Evolutionary conservation across 2,329 filamentous ascomycete genomes (phyloP).

Genomic region (Aspergillus fischeri): DNA sequence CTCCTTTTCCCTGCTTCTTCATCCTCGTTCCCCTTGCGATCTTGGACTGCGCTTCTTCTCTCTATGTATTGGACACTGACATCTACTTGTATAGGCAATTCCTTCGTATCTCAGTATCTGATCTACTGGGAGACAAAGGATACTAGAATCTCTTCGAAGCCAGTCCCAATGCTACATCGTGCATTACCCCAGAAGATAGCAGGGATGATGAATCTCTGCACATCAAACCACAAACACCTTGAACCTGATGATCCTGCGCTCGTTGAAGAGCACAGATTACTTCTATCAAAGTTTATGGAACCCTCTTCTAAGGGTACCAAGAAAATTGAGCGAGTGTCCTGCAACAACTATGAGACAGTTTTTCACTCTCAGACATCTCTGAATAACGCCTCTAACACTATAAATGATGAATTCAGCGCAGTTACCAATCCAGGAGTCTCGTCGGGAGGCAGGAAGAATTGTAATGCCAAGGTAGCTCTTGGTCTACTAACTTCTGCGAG

Average conservation of each 20-base stretch:
- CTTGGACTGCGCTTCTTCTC: not conserved
- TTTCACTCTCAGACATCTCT: not conserved
- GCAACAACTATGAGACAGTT: not conserved
- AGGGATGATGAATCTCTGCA: not conserved
- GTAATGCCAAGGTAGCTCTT: not conserved
- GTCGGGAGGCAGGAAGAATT: not conserved
- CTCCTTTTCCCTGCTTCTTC: not conserved
- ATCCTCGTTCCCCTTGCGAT: not conserved
- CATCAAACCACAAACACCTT: not conserved
- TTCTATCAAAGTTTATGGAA: constrained; percentile 26
- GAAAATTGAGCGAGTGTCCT: not conserved
- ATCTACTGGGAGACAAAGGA: not conserved
- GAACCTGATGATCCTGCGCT: constrained; percentile 17
- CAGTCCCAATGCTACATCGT: not conserved
- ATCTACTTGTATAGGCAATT: not conserved
- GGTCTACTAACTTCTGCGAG: not conserved
- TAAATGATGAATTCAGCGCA: not conserved
- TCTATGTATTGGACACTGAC: not conserved
- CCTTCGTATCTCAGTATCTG: not conserved
- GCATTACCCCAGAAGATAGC: not conserved
- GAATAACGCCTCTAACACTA: not conserved
- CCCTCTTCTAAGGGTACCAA: constrained; percentile 3
- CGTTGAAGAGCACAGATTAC: constrained; percentile 17
- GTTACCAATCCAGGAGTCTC: not conserved
- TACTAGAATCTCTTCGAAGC: not conserved